phyloP scores from a whole-genome alignment of 805 yeast species.

The Metschnikowia continentalis region DNA sequence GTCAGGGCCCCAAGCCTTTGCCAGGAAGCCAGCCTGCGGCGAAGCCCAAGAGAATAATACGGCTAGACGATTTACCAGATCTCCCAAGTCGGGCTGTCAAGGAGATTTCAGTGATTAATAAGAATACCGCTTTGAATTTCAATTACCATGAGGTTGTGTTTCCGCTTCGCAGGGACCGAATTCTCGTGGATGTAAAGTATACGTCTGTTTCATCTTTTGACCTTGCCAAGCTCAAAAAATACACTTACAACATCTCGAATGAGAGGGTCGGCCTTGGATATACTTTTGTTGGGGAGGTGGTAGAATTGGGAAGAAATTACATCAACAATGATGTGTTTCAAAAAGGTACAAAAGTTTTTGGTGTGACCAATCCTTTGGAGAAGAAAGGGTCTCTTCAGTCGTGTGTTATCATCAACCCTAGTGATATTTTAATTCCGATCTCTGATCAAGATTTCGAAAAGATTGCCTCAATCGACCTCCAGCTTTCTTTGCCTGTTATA shows the following conservation, averaged over 20 bases:
- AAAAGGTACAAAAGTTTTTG: constrained; percentile 65
- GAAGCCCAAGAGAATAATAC: constrained; percentile 5
- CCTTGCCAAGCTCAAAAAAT: constrained; percentile 54
- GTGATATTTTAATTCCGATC: constrained; percentile 25
- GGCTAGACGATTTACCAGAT: constrained; percentile 45
- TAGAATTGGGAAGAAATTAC: constrained; percentile 49
- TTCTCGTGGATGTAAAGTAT: constrained; percentile 56
- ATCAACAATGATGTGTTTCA: constrained; percentile 25
- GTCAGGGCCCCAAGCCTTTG: constrained; percentile 28
- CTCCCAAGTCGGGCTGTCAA: constrained; percentile 41
- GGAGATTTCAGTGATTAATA: constrained; percentile 43
- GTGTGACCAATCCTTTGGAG: constrained; percentile 48
- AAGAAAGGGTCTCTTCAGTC: constrained; percentile 58
- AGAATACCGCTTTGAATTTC: constrained; percentile 47
- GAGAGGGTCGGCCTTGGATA: constrained; percentile 63
- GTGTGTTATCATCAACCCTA: constrained; percentile 51
- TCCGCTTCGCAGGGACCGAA: constrained; percentile 44
- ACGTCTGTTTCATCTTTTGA: constrained; percentile 67
- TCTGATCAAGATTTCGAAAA: constrained; percentile 20
- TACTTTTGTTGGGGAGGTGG: constrained; percentile 61
- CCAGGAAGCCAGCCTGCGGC: constrained; percentile 9
- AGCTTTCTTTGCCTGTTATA: constrained; percentile 16
- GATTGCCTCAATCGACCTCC: constrained; percentile 22
- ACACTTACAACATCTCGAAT: constrained; percentile 47
- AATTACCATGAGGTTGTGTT: constrained; percentile 46